These are phyloP conservation scores for Sordaria brevicollis DNA, from an alignment of 495 filamentous ascomycete genomes.

Conservation along the genomic window DNA sequence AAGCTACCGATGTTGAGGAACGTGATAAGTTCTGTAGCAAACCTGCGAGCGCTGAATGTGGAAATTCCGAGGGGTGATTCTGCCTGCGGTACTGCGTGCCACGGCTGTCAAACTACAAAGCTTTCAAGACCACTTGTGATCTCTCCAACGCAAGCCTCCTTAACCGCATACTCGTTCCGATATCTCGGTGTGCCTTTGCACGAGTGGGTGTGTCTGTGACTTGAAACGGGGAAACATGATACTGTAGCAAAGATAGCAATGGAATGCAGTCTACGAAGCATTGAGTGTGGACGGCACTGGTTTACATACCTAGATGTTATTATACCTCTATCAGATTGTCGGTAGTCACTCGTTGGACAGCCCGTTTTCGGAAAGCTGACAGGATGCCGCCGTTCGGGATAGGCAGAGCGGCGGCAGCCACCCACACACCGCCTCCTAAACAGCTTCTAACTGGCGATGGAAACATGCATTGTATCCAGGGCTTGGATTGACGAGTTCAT, in stretches of 20 bases:
- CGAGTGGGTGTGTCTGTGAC: neutral
- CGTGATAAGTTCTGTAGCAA: neutral
- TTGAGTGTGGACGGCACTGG: neutral
- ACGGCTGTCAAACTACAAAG: neutral
- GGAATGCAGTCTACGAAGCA: neutral
- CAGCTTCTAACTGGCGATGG: neutral
- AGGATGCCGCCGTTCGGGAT: neutral
- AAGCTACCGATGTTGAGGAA: neutral
- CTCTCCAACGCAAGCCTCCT: neutral
- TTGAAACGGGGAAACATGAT: neutral
- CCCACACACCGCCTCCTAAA: neutral
- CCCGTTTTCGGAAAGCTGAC: neutral
- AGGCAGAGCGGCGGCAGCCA: neutral
- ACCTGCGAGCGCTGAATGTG: neutral
- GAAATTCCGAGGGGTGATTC: neutral
- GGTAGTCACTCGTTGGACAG: neutral
- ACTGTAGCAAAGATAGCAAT: neutral
- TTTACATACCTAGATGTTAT: too few species aligned
- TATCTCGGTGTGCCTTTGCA: neutral
- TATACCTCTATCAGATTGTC: neutral
- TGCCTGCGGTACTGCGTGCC: neutral
- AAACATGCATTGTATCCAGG: neutral
- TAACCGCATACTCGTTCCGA: neutral
- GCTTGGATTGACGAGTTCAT: neutral
- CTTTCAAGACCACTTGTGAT: neutral